Evolutionary conservation across 2,329 filamentous ascomycete genomes (phyloP).

Genomic region (Clarireedia homoeocarpa): DNA sequence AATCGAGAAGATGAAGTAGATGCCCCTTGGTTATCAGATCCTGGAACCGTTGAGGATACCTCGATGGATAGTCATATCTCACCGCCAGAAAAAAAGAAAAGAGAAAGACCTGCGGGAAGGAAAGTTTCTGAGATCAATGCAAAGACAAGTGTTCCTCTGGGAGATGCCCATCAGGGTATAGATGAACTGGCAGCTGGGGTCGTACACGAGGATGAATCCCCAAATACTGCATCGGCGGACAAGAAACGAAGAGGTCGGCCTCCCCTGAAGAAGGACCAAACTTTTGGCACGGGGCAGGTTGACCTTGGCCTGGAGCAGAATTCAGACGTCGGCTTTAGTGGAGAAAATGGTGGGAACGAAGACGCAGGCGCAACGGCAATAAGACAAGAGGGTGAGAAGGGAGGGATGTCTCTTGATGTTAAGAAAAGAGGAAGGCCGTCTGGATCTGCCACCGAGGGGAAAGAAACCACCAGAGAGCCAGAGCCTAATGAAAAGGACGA

Average conservation of each 20-base stretch:
- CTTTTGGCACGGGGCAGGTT: not conserved
- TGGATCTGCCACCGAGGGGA: too few relatives aligned
- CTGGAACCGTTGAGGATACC: too few relatives aligned
- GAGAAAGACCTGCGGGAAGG: not conserved
- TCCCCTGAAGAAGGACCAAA: not conserved
- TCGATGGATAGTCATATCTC: not conserved
- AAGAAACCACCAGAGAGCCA: too few relatives aligned
- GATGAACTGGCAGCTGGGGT: not conserved
- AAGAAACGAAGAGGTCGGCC: not conserved
- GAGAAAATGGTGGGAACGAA: not conserved
- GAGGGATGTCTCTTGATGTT: not conserved
- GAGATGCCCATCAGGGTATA: not conserved
- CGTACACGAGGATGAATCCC: too few relatives aligned
- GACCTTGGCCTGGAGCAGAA: not conserved
- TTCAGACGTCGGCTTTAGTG: not conserved
- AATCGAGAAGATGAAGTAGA: too few relatives aligned
- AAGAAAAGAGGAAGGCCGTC: constrained; percentile 6
- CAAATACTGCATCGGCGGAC: not conserved
- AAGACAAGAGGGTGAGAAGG: not conserved
- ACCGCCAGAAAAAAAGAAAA: not conserved
- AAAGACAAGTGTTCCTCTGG: not conserved
- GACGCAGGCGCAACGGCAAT: not conserved
- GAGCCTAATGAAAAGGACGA: not conserved
- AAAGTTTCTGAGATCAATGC: not conserved
- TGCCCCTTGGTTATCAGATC: too few relatives aligned